These are phyloP conservation scores for Aureobasidium mangrovei DNA, from an alignment of 2,329 filamentous ascomycete species.

Conservation along the genomic window DNA sequence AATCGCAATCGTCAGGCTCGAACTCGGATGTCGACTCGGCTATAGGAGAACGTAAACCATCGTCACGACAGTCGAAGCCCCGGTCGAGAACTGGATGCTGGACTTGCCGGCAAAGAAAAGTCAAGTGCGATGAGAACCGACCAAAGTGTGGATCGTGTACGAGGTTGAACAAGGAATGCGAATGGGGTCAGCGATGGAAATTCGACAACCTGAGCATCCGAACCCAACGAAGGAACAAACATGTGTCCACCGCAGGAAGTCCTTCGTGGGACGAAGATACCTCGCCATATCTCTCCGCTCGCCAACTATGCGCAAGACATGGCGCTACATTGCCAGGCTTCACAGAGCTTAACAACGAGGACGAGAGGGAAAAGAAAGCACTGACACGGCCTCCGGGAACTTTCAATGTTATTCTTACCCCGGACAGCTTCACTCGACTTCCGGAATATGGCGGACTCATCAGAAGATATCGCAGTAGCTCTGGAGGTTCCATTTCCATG, in stretches of 20 bases:
- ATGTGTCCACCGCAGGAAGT: constrained; percentile 43
- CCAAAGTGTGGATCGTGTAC: constrained; percentile 49
- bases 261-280: constrained; percentile 51
- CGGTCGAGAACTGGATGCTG: constrained; percentile 10
- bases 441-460: constrained; percentile 38
- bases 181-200: constrained; percentile 46
- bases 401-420: constrained; percentile 47
- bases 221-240: constrained; percentile 24
- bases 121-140: constrained; percentile 49
- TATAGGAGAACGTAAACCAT: constrained; percentile 3
- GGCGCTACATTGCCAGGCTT: constrained; percentile 42
- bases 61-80: constrained; percentile 6
- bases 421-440: constrained; percentile 43
- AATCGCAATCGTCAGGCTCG: constrained; percentile 6
- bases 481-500: neutral
- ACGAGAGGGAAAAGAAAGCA: constrained; percentile 50
- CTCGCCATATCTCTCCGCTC: constrained; percentile 27
- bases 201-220: constrained; percentile 28
- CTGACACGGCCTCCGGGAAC: constrained; percentile 43
- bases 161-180: constrained; percentile 47
- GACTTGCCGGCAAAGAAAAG: constrained; percentile 19
- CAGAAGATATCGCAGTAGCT: neutral
- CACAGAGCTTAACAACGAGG: constrained; percentile 44
- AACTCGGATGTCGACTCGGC: constrained; percentile 10
- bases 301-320: constrained; percentile 6